Conservation (phyloP, 306 rosid species). For the Luffa aegyptiaca region DNA sequence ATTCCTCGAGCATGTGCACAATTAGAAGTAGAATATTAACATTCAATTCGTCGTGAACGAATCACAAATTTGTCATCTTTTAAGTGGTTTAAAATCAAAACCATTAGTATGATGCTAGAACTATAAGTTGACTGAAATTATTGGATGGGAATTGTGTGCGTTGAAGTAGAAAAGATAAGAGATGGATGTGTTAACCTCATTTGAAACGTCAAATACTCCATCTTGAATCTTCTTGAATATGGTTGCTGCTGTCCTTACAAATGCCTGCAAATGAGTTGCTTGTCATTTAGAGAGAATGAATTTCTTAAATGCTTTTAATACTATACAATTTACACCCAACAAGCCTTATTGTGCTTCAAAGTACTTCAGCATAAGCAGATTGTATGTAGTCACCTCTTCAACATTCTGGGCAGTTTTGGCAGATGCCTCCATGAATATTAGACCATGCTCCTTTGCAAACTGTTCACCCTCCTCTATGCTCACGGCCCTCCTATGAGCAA, state of each 20-base stretch:
- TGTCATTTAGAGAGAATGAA: background rate
- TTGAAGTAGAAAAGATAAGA: background rate
- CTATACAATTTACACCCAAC: background rate
- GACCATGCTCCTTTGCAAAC: conserved; percentile 96
- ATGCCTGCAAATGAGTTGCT: conserved; percentile 41
- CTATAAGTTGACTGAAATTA: background rate
- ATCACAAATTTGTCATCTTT: background rate
- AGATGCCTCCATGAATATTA: conserved; percentile 98
- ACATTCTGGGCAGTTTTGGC: conserved; percentile 99
- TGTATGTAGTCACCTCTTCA: conserved; percentile 57
- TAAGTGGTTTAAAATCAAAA: background rate
- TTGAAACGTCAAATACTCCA: conserved; percentile 96
- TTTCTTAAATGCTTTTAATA: background rate
- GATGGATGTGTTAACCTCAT: conserved; percentile 59
- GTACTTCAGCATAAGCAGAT: background rate
- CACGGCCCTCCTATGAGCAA: conserved; percentile 96
- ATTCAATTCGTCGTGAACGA: background rate
- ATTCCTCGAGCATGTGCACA: background rate
- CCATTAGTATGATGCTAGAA: background rate
- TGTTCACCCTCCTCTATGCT: conserved; percentile 99
- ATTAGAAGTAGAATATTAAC: background rate
- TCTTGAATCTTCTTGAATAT: conserved; percentile 96
- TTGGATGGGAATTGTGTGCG: background rate
- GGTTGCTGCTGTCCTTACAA: conserved; percentile 91
- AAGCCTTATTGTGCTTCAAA: background rate